Percentiles rank a stretch among this genome's conserved stretches.
phyloP scores from a whole-genome alignment of 495 filamentous ascomycete species.

The Xylaria intraflava region DNA sequence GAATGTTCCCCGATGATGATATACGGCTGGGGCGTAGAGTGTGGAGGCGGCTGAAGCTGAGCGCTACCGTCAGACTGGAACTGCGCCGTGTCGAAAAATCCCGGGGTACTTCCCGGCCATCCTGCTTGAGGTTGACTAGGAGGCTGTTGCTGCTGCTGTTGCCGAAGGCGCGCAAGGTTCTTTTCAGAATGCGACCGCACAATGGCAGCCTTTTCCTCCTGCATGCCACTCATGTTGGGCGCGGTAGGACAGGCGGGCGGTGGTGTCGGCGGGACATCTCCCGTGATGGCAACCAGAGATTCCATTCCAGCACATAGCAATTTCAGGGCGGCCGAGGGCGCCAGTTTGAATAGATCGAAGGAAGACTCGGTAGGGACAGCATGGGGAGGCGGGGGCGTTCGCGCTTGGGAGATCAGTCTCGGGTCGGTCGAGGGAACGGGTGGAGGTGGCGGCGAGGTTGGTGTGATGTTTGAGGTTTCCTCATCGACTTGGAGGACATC shows the following conservation, averaged over 20 bases:
- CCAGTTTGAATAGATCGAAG: constrained; percentile 62
- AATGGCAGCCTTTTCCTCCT: constrained; percentile 53
- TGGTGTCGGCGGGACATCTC: constrained; percentile 68
- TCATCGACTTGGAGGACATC: neutral
- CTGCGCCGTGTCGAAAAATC: neutral
- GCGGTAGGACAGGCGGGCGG: constrained; percentile 54
- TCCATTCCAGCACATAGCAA: constrained; percentile 69
- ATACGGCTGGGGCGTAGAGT: constrained; percentile 35
- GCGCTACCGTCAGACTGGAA: constrained; percentile 39
- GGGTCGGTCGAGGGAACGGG: constrained; percentile 46
- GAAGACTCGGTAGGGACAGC: constrained; percentile 23
- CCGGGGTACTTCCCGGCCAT: neutral
- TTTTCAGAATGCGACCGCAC: constrained; percentile 46
- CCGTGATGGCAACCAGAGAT: constrained; percentile 60
- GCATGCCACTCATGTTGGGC: constrained; percentile 53
- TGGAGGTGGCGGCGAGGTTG: constrained; percentile 39
- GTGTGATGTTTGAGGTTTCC: constrained; percentile 7
- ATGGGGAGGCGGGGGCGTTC: constrained; percentile 28
- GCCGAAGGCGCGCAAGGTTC: constrained; percentile 35
- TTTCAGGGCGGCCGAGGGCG: constrained; percentile 69
- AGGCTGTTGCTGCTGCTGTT: constrained; percentile 14
- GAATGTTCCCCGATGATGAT: constrained; percentile 55
- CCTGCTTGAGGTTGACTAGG: constrained; percentile 8
- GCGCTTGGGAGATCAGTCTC: constrained; percentile 27
- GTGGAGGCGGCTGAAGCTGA: constrained; percentile 27